phyloP scores from a whole-genome alignment of 805 yeast genomes.

The Zygoascus bituminiphila region DNA sequence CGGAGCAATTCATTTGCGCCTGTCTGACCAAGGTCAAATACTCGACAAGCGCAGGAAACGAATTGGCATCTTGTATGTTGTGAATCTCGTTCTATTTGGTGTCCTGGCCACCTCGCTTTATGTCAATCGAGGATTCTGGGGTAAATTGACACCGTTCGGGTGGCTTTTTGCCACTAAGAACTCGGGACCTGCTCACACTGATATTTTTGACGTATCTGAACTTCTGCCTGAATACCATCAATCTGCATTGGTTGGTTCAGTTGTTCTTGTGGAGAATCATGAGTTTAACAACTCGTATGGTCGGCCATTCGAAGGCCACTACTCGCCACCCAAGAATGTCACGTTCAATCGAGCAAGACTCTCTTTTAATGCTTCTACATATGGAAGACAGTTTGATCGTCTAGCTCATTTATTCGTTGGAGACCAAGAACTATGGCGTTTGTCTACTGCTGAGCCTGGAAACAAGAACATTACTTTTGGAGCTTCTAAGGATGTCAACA shows the following conservation, averaged over 20 bases:
- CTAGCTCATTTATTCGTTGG: constrained; percentile 30
- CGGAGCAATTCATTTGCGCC: no score
- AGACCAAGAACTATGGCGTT: constrained; percentile 70
- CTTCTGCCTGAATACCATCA: constrained; percentile 9
- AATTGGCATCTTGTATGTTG: no score
- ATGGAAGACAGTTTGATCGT: constrained; percentile 33
- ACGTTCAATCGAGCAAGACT: constrained; percentile 30
- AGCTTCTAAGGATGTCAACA: constrained; percentile 55
- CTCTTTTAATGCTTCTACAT: constrained; percentile 26
- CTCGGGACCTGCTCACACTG: no score
- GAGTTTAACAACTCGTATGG: constrained; percentile 38
- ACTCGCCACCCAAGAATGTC: constrained; percentile 35
- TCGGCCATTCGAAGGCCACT: constrained; percentile 34
- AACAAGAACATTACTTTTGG: constrained; percentile 38
- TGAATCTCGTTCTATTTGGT: no score
- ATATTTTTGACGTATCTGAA: constrained; percentile 17
- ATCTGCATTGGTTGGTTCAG: constrained; percentile 10
- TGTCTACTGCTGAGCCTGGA: constrained; percentile 78
- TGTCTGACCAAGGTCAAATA: no score
- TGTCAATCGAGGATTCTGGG: no score
- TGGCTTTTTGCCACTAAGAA: no score
- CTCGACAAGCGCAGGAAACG: no score
- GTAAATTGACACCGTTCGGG: no score
- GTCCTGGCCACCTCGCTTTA: no score
- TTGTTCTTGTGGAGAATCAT: constrained; percentile 22